Evolutionary conservation across 208 protist genomes (phyloP), one percentile per base, ranked within the genome.

Genomic region (Leishmania braziliensis): DNA sequence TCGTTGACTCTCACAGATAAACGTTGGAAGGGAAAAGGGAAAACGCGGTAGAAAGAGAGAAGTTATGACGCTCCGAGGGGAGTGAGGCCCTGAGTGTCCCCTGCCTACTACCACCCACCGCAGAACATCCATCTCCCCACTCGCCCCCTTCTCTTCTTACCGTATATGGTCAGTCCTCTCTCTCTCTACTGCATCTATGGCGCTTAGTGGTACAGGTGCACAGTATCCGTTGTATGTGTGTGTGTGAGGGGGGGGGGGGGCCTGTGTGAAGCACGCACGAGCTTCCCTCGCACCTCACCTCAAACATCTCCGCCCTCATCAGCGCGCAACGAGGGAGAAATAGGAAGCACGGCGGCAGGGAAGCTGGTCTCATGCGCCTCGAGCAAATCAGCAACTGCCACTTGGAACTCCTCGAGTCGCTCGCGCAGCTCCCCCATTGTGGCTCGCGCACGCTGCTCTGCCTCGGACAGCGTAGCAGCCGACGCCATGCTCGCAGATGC

Each of bases 311-410:
- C 74, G 1, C 39, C 36, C 8, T 20, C 33, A 29, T 39, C 36
- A 33, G 2, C 23, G 23, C 53, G 33, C 53, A 6, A 48, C 8
- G n/a, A n/a, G 18, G 36, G 33, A 56, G 72, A 51, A 33, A 39
- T 14, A 73, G 46, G 29, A 46, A 18, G 12, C 23, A 20, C 39
- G 9, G 50, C 33, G 6, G 71, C 78, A 26, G 87, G 78, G 81
- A 97, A 97, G 78, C 83, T 92, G 51, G 86, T 78, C 75, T 97
- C 95, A 70, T 97, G 91, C 43, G 81, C 81, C 50, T 96, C 93
- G 18, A 97, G 84, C 68, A 97, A 73, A 68, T 96, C 92, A 0
- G 95, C 89, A 69, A 96, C 95, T 8, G 88, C 86, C 16, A 93
- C 81, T 81, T 97, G 89, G 78, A 97, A 97, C 50, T 86, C 86